Base-by-base conservation (phyloP, 2,329 filamentous ascomycete genomes). In the Arthrobotrys pseudoclavata region DNA sequence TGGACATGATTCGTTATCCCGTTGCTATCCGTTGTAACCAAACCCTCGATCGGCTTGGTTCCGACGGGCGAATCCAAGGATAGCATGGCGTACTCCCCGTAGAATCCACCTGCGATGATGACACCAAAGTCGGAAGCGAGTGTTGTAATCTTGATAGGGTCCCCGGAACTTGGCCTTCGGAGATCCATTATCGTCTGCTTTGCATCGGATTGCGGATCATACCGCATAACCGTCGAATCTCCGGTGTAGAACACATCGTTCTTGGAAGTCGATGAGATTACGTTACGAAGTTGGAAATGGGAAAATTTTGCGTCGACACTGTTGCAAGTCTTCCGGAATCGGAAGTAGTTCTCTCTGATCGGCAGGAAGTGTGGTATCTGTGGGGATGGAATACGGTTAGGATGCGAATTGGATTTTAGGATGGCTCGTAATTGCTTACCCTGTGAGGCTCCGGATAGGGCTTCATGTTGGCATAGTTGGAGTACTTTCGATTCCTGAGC, bases 241-340 rank as follows among this genome's bases (percentile, higher is more conserved):
- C 86, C 85, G 1, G 89, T 86, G 80, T 90, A 91, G 81, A 88
- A 91, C 7, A 86, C 85, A 48, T 87, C 86, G 5, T 86, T 87
- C 34, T 86, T 85, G 7, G 87, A 88, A 4, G 87, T 85, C 80
- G 87, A 87, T 1, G 88, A 88, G 20, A 91, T 83, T 15, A 90
- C 84, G 80, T 90, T 90, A 50, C 90, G 88, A 12, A 91, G 84
- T 81, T 91, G 90, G 77, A 91, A 91, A 83, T 91, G 90, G n/a
- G 88, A 85, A 18, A 91, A 83, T 76, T 86, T 84, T 24, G 89
- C 84, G 62, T 89, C 85, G 20, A 84, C 85, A 53, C 86, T 85
- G 48, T 90, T 84, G 76, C 87, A 85, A 86, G 89, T 89, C 45
- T 84, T 85, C 47, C 85, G 85, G 81, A 90, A 91, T 62, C 86